Percentiles rank a stretch among this genome's conserved stretches.
These are phyloP conservation scores for Coemansia sp. DNA, from an alignment of 192 early-diverging fungal genomes.

Conservation along the genomic window DNA sequence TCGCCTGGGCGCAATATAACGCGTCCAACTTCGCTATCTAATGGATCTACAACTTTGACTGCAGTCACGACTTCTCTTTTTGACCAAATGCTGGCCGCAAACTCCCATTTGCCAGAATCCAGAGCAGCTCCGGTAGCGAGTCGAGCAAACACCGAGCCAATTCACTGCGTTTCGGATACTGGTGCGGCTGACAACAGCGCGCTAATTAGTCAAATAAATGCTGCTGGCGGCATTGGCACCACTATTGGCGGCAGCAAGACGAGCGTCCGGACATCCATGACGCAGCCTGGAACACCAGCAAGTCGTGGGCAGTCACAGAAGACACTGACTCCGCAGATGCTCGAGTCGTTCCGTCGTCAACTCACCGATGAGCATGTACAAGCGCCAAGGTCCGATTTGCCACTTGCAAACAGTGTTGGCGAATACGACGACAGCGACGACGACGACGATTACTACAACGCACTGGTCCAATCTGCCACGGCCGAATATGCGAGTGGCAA, in stretches of 20 bases:
- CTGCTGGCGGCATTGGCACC: too few species aligned
- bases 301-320: slow-evolving; percentile 36
- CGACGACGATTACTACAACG: slow-evolving; percentile 24
- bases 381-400: not conserved
- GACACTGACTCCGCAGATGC: slow-evolving; percentile 43
- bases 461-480: slow-evolving; percentile 16
- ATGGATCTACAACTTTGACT: not conserved
- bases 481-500: not conserved
- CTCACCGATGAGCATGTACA: slow-evolving; percentile 7
- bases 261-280: slow-evolving; percentile 1
- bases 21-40: not conserved
- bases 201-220: not conserved
- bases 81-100: not conserved
- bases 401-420: not conserved
- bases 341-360: slow-evolving; percentile 33
- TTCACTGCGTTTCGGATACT: slow-evolving; percentile 2
- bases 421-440: slow-evolving; percentile 11
- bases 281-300: slow-evolving; percentile 29
- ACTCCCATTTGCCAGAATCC: not conserved
- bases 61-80: not conserved
- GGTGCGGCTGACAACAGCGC: not conserved
- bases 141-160: slow-evolving; percentile 43
- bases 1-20: slow-evolving; percentile 9
- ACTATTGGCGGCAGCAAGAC: not conserved
- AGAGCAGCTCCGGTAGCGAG: not conserved